These are phyloP conservation scores for Rhexocercosporidium sp. DNA, from an alignment of 2,329 filamentous ascomycete genomes.

Conservation along the genomic window DNA sequence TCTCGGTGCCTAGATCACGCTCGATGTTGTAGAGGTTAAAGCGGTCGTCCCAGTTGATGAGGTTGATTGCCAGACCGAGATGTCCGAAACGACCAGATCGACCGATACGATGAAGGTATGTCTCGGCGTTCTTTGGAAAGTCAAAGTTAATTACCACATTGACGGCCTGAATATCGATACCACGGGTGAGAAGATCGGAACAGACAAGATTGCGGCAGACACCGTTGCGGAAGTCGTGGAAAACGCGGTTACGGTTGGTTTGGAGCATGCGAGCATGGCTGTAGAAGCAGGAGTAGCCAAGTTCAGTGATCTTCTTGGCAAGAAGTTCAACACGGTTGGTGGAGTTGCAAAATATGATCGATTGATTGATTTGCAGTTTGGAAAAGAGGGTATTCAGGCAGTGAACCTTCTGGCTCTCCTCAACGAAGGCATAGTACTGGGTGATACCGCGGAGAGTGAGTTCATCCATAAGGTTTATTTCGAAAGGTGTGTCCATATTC, in stretches of 20 bases:
- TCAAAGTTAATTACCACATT: slow-evolving; percentile 99
- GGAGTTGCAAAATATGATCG: slow-evolving; percentile 99
- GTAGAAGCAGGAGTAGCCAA: slow-evolving; percentile 99
- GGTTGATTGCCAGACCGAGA: slow-evolving; percentile 94
- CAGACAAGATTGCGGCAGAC: slow-evolving; percentile 98
- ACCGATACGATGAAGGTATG: slow-evolving; percentile 97
- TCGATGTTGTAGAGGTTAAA: slow-evolving; percentile 99
- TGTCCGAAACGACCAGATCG: slow-evolving; percentile 97
- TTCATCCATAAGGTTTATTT: slow-evolving; percentile 99
- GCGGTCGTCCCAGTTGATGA: slow-evolving; percentile 99
- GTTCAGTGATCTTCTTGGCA: slow-evolving; percentile 98
- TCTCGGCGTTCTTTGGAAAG: slow-evolving; percentile 99
- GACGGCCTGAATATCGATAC: slow-evolving; percentile 99
- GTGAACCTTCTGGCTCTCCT: slow-evolving; percentile 99
- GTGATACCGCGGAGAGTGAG: slow-evolving; percentile 97
- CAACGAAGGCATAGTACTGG: slow-evolving; percentile 98
- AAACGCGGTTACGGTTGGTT: slow-evolving; percentile 94
- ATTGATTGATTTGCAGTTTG: slow-evolving; percentile 99
- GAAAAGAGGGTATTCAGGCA: slow-evolving; percentile 99
- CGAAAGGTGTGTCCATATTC: slow-evolving; percentile 95
- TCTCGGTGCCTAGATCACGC: slow-evolving; percentile 95
- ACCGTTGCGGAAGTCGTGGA: slow-evolving; percentile 98
- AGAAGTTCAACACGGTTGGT: slow-evolving; percentile 97
- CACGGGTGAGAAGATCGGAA: slow-evolving; percentile 94
- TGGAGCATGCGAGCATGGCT: slow-evolving; percentile 98